Conservation (phyloP, 2,329 filamentous ascomycete genomes). For the Calonectria hawksworthii region DNA sequence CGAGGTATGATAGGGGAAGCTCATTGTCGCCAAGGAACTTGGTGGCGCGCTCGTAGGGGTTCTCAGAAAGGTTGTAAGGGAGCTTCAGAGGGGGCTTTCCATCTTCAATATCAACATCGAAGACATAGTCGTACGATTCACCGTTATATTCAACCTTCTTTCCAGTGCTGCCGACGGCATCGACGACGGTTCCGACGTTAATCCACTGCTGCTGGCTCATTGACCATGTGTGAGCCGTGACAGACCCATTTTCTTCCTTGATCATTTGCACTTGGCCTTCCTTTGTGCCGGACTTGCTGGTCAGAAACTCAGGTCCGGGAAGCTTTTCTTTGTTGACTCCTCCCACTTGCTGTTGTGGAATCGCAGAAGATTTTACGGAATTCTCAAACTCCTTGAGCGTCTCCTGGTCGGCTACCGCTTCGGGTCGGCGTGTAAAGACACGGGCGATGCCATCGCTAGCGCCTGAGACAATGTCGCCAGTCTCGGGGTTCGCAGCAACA, state of each 20-base stretch:
- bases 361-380: conserved; percentile 84
- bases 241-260: conserved; percentile 81
- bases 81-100: conserved; percentile 93
- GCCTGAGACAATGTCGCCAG: conserved; percentile 93
- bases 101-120: conserved; percentile 96
- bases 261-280: conserved; percentile 97
- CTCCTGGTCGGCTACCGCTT: conserved; percentile 78
- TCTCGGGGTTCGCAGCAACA: conserved; percentile 85
- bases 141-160: conserved; percentile 83
- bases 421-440: conserved; percentile 81
- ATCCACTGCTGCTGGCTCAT: conserved; percentile 79
- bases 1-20: conserved; percentile 87
- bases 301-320: conserved; percentile 88
- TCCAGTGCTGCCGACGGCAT: conserved; percentile 86
- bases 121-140: conserved; percentile 95
- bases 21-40: conserved; percentile 94
- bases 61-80: conserved; percentile 93
- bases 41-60: conserved; percentile 90
- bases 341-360: conserved; percentile 87
- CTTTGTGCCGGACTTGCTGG: conserved; percentile 87
- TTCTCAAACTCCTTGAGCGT: conserved; percentile 83
- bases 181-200: conserved; percentile 94
- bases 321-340: conserved; percentile 93
- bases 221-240: conserved; percentile 93
- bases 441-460: conserved; percentile 90